Evolutionary conservation across 352 stramenopile species (phyloP), one percentile per base, ranked within the genome.

Genomic region (Sclerospora graminicola): DNA sequence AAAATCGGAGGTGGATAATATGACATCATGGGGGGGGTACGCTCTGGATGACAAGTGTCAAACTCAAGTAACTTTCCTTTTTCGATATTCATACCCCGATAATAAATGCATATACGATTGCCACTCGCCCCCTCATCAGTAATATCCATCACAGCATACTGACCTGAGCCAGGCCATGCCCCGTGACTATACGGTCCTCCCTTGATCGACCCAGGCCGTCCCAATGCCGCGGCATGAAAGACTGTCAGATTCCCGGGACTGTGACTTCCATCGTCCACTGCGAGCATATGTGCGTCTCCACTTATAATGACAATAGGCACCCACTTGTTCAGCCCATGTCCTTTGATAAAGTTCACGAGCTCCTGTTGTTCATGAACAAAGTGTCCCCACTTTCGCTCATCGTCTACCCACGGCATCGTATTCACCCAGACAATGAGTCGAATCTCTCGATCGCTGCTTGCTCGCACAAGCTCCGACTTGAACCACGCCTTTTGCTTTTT

Each of bases 221-320:
- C 84, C 21, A 95, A 41, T 1, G 84, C 80, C 10, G 84, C 82
- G 8, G 84, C 74, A 20, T 95, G 84, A 19, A 95, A 73, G 6
- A 82, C 51, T 8, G 69, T 78, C 16, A 95, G 54, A 34, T 89
- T 84, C 1, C 81, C 83, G 0, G 77, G 73, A 21, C 63, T 84
- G 56, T 91, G 43, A 8, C 47, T 54, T 6, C 84, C 84, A 30
- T 94, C 80, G 26, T 95, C 84, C 11, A 91, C 65, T 8, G 82
- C 84, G 8, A 95, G 58, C 84, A 95, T 95, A 48, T 95, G 84
- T 24, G 84, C 84, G 41, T 95, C 84, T 14, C 84, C 84, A 37
- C 74, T 87, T 10, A 92, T 56, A 37, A 94, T 84, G 9, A 95
- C 62, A 32, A 95, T 70, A 1, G 70, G 73, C 18, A 84, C 76